Evolutionary conservation across 306 rosid genomes (phyloP).

Genomic region (Casuarina equisetifolia): DNA sequence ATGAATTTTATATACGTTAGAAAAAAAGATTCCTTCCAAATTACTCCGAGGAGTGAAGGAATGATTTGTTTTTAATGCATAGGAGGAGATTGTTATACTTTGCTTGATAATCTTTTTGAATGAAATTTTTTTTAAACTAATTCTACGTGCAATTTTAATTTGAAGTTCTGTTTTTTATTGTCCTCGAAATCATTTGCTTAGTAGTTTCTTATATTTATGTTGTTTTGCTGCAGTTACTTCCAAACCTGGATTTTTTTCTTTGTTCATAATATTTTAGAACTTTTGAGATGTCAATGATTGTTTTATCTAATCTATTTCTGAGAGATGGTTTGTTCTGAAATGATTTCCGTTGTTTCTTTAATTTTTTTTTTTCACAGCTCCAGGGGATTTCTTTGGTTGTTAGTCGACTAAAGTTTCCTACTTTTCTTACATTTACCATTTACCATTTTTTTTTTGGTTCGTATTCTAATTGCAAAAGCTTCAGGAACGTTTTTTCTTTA

Average conservation of each 20-base stretch:
- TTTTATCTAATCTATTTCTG: neutral
- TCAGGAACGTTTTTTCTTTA: slow-evolving; percentile 3
- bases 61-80: neutral
- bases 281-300: neutral
- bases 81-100: neutral
- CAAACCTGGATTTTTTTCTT: neutral
- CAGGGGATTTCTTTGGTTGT: neutral
- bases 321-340: neutral
- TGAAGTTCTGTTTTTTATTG: neutral
- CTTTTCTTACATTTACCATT: neutral
- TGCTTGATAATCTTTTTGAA: neutral
- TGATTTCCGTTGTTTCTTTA: neutral
- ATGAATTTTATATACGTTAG: neutral
- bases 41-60: neutral
- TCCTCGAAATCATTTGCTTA: neutral
- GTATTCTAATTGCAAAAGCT: neutral
- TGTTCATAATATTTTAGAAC: neutral
- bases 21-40: neutral
- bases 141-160: neutral
- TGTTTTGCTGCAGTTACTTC: neutral
- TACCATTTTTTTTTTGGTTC: neutral
- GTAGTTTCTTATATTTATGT: neutral
- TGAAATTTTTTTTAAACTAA: neutral
- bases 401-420: neutral
- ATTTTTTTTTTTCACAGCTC: too few relatives aligned